Percentiles rank a stretch among this genome's conserved stretches.
These are phyloP conservation scores for Talaromyces thailandensis DNA, from an alignment of 495 filamentous ascomycete species.

Conservation along the genomic window DNA sequence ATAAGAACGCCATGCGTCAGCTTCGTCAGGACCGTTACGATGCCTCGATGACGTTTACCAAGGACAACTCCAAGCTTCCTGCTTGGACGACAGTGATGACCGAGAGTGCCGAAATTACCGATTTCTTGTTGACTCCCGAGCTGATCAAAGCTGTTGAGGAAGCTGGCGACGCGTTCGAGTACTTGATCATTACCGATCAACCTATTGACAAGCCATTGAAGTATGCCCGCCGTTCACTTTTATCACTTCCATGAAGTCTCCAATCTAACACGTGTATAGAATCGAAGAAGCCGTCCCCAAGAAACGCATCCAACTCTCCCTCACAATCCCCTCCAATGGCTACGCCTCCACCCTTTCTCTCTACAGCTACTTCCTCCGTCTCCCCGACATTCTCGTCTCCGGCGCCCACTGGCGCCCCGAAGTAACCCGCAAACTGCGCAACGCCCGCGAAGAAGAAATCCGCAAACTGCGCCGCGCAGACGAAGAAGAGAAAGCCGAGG, in stretches of 20 bases:
- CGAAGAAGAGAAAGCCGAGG: constrained; percentile 92
- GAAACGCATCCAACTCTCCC: constrained; percentile 76
- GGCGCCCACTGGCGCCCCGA: constrained; percentile 80
- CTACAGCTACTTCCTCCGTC: constrained; percentile 73
- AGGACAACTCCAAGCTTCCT: constrained; percentile 86
- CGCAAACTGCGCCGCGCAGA: constrained; percentile 69
- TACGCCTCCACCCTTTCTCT: constrained; percentile 64
- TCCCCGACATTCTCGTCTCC: constrained; percentile 70
- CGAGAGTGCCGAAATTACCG: constrained; percentile 93
- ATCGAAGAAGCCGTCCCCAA: constrained; percentile 75
- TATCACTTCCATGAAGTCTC: background rate
- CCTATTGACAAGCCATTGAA: constrained; percentile 82
- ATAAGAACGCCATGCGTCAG: constrained; percentile 88
- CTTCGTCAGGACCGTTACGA: constrained; percentile 92
- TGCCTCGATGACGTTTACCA: constrained; percentile 81
- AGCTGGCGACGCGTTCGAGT: constrained; percentile 78
- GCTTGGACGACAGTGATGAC: constrained; percentile 90
- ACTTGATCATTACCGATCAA: constrained; percentile 83
- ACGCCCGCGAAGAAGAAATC: constrained; percentile 72
- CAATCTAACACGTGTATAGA: constrained; percentile 29
- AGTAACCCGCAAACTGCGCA: constrained; percentile 73
- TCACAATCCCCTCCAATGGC: constrained; percentile 55
- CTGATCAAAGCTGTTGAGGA: constrained; percentile 70
- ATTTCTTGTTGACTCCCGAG: constrained; percentile 73
- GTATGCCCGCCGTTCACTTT: constrained; percentile 29